These are phyloP conservation scores for Salix viminalis DNA, from an alignment of 345 rosid species.

Conservation along the genomic window DNA sequence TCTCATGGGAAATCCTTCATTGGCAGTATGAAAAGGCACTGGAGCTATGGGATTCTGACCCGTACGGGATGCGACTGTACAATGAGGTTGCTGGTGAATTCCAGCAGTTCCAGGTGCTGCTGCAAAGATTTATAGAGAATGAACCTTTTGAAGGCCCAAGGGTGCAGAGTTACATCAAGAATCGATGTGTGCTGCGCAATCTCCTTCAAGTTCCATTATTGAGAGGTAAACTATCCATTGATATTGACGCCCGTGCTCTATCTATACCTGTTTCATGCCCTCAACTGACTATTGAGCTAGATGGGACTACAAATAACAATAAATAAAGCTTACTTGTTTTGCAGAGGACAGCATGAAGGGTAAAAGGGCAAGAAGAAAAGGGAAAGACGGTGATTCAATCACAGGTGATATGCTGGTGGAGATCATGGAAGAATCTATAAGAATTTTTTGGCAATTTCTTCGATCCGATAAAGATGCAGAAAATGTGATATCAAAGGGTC, in stretches of 20 bases:
- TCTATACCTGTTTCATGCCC: neutral
- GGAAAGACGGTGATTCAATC: constrained; percentile 36
- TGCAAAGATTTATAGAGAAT: constrained; percentile 84
- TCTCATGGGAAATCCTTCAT: constrained; percentile 94
- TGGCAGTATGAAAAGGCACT: constrained; percentile 86
- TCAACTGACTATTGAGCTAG: neutral
- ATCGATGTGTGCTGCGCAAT: constrained; percentile 62
- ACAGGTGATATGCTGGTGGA: constrained; percentile 67
- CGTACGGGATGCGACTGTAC: constrained; percentile 43
- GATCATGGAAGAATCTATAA: constrained; percentile 82
- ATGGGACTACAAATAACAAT: neutral
- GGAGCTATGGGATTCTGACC: constrained; percentile 71
- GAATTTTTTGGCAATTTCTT: constrained; percentile 80
- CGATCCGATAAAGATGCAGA: constrained; percentile 67
- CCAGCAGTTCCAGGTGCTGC: constrained; percentile 81
- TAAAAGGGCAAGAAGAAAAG: constrained; percentile 42
- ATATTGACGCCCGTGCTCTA: neutral
- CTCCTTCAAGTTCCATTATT: constrained; percentile 90
- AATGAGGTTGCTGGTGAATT: constrained; percentile 87
- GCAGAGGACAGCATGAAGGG: constrained; percentile 67
- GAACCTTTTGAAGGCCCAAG: constrained; percentile 83
- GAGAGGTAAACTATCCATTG: constrained; percentile 43
- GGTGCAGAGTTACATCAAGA: constrained; percentile 62
- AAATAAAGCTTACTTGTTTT: constrained; percentile 10
- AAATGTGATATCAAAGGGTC: constrained; percentile 29